Conservation (phyloP, 2,329 filamentous ascomycete genomes). For the Tolypocladium tundrense region DNA sequence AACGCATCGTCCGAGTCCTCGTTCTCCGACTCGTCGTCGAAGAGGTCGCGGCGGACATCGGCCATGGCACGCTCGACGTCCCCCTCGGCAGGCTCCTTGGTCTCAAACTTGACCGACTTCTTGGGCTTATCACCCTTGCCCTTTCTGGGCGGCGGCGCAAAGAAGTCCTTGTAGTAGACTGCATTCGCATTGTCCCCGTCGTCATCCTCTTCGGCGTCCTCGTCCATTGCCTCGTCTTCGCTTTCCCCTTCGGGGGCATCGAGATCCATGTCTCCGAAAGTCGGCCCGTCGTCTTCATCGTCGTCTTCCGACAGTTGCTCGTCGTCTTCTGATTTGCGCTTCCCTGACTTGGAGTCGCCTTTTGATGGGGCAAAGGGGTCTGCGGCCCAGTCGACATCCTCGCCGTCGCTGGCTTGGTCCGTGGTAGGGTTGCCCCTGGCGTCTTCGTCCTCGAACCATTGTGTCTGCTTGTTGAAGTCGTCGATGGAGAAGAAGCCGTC, state of each 20-base stretch:
- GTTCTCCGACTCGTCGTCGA: slow-evolving; percentile 63
- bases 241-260: slow-evolving; percentile 61
- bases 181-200: slow-evolving; percentile 70
- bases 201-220: slow-evolving; percentile 44
- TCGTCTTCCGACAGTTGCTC: slow-evolving; percentile 33
- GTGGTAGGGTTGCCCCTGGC: slow-evolving; percentile 64
- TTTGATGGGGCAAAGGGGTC: slow-evolving; percentile 51
- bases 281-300: slow-evolving; percentile 65
- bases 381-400: slow-evolving; percentile 78
- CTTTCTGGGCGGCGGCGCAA: slow-evolving; percentile 74
- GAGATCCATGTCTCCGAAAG: slow-evolving; percentile 70
- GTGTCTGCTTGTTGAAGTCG: slow-evolving; percentile 89
- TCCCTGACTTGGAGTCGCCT: slow-evolving; percentile 12
- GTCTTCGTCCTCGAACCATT: slow-evolving; percentile 82
- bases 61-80: slow-evolving; percentile 78
- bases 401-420: slow-evolving; percentile 68
- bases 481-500: slow-evolving; percentile 98
- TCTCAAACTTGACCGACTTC: slow-evolving; percentile 26
- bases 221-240: slow-evolving; percentile 51
- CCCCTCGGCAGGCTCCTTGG: slow-evolving; percentile 42
- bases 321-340: slow-evolving; percentile 21
- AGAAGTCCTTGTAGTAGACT: slow-evolving; percentile 87
- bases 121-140: slow-evolving; percentile 39
- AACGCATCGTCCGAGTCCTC: slow-evolving; percentile 56
- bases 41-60: slow-evolving; percentile 80